Base-by-base conservation (phyloP, 257 asterid species). In the Jacaranda mimosifolia region DNA sequence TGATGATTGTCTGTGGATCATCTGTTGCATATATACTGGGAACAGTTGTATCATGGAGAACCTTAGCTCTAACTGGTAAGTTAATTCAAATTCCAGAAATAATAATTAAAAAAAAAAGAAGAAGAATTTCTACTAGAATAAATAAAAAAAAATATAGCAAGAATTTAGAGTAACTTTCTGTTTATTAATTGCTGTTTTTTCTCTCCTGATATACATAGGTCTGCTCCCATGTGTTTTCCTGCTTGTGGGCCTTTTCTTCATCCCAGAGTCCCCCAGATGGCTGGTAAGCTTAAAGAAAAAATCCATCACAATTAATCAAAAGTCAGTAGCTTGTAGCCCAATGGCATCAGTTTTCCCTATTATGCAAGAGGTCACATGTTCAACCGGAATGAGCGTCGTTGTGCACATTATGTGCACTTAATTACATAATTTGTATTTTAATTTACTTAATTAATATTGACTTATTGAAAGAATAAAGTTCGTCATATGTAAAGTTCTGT, bases 191-290 rank as follows among this genome's bases (percentile, higher is more conserved):
- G 9, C 17, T 58, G n/a, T 17, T 52, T 40, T 74, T 17, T 42
- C 0, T 72, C 39, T 73, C 68, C 69, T 18, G 65, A 32, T 68
- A 45, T 3, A 26, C 32, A 84, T 63, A 92, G 98, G 98, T 46
- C 57, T 92, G 71, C 57, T 94, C 62, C 98, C 98, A 4, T 92
- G 98, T 70, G 17, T 84, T 73, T 17, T 94, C 45, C 83, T 89
- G 72, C 84, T 94, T 15, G 84, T 85, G 35, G 98, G 98, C 66
- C 82, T 92, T 7, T 83, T 85, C 75, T 91, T 91, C 81, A 85
- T 92, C 82, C 98, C 98, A 0, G 98, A 94, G 80, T 94, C 98
- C 14, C 98, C 98, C 17, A 85, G 98, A 84, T 92, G 98, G 98
- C 97, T 94, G 94, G 98, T 94, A 72, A 86, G 90, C 40, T 66